Base-by-base conservation (phyloP, 352 stramenopile species). In the Pythium aristosporum region DNA sequence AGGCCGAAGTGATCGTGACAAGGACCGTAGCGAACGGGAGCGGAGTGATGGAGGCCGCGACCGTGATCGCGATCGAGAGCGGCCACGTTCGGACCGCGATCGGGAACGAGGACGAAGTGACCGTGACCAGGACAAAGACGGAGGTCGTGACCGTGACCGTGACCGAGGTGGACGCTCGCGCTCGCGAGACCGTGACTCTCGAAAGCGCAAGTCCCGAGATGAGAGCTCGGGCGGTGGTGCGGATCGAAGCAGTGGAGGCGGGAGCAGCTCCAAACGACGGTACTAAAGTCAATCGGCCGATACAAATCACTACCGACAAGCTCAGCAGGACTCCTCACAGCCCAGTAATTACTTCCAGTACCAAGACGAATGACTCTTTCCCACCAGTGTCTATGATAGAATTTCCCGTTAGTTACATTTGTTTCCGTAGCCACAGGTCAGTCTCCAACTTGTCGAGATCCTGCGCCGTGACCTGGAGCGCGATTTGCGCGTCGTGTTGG, bases 361-460 rank as follows among this genome's bases (percentile, higher is more conserved):
- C 8, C 16, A 46, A 7, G 28, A 53, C 23, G 43, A 44, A 47
- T 30, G 2, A 51, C 21, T 51, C 46, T 23, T 55, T 30, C 16
- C 20, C 13, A 39, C 16, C 28, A 15, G 5, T 13, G 20, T 23
- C 16, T 25, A 16, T 25, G 16, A 50, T 15, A 42, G 25, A 16
- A 16, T 63, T n/a, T 39, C 36, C 32, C 37, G 25, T 30, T 53
- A 20, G 30, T 21, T 85, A 94, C 44, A 87, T 80, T 59, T 93
- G 79, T 48, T 86, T 84, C 44, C 78, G 78, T 51, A 95, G 69
- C 87, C 87, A 95, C 20, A 95, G 68, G 59, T 95, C 85, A 7
- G 87, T 93, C 61, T 95, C 87, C 5, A 95, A 57, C 52, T 87
- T 88, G 37, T 95, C 87, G 21, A 92, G 57, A 54, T 95, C 85